Evolutionary conservation across 1,139 yeast species (phyloP), one percentile per base, ranked within the genome.

Genomic region (Geotrichum phurueaensis): DNA sequence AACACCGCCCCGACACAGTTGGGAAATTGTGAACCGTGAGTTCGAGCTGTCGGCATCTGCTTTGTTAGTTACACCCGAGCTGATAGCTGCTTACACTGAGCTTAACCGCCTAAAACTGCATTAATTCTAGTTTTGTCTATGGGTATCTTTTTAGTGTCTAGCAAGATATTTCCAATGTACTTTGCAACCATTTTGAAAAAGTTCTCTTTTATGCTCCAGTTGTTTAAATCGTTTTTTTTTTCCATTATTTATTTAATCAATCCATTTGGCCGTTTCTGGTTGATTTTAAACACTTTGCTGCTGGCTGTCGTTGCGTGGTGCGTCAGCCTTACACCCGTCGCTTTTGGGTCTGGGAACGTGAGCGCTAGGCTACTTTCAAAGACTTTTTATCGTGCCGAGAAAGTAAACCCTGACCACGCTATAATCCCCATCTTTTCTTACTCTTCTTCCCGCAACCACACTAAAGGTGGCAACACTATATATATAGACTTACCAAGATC

Each of bases 81-180:
- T 59, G 43, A 29, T 51, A 15, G 50, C 33, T 12, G 61, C 59
- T 20, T 59, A 59, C 43, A 45, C 49, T 6, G 61, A 59, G 39
- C 50, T 54, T 12, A 59, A 36, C 27, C 18, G 45, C n/a, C 13
- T 58, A 22, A 58, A 58, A n/a, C 20, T 39, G 20, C 47, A 39
- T 39, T 39, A 39, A 39, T 39, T 18, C n/a, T 39, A n/a, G 45
- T 15, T 5, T 39, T 18, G 45, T 48, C 51, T 9, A 48, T 13
- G n/a, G 13, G 29, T 12, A 39, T n/a, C 47, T 18, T n/a, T n/a
- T 22, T n/a, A 36, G n/a, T 18, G 18, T 18, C 45, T 13, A 36
- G n/a, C n/a, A 13, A 36, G 7, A 18, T n/a, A 39, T 18, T 2
- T 7, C n/a, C n/a, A 18, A 39, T 12, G 13, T 9, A 22, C 31